Base-by-base conservation (phyloP, 192 early-diverging fungal species). In the Coemansia sp. region DNA sequence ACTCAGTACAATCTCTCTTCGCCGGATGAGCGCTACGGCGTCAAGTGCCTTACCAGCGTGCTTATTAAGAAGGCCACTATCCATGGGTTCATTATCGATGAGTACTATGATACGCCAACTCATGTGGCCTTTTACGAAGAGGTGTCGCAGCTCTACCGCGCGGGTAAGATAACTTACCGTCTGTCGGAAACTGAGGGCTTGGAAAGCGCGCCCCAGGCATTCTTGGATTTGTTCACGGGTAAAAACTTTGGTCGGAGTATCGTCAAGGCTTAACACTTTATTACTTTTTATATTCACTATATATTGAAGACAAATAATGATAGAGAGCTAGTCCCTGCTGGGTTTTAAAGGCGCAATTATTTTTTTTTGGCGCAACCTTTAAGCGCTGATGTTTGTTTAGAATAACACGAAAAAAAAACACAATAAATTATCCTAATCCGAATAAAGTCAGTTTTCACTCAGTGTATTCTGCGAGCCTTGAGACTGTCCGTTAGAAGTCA, bases 211-310 rank as follows among this genome's bases (percentile, higher is more conserved):
- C 86, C 85, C 4, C 58, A 70, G 39, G 91, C 88, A 44, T 84
- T 92, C 17, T 62, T 88, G 49, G 85, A 86, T 46, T 69, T 90
- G 68, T 80, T 89, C 37, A 62, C 78, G 10, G 91, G 89, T 57
- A 87, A 77, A 30, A 90, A 90, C 80, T 89, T 89, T 82, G 91
- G 91, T 55, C 91, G 89, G 78, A 65, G 77, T 32, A 75, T 87
- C 42, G 85, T 89, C 55, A 84, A 87, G 63, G 68, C 26, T 2
- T 53, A 53, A 3, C 11, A 3, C 32, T 30, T 30, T 30, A 9
- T 53, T 11, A 0, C 10, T 8, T 52, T 3, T 11, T 42, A 42
- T 37, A 8, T 37, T 6, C 6, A 0, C 35, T 37, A 42, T 42
- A 42, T 42, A 42, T 42, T 42, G 14, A 42, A 42, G 40, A 42